phyloP scores from a whole-genome alignment of 2,329 filamentous ascomycete species.

The Ophiognomonia clavigignenti-juglandacearum region DNA sequence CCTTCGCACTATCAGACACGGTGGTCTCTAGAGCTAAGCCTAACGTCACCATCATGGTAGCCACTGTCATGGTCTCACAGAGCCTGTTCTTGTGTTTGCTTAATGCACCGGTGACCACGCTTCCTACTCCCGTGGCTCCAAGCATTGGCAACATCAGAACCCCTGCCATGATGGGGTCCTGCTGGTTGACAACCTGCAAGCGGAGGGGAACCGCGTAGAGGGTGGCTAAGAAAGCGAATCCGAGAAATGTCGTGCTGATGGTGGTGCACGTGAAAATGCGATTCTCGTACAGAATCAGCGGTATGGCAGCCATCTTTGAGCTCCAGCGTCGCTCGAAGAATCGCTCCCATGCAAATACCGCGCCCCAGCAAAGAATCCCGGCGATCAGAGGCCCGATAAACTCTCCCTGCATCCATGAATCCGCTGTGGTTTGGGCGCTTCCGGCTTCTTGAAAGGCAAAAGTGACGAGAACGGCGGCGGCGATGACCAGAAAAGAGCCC shows the following conservation, averaged over 20 bases:
- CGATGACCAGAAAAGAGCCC: slow-evolving; percentile 48
- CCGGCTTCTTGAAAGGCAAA: slow-evolving; percentile 53
- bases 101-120: slow-evolving; percentile 34
- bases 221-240: slow-evolving; percentile 45
- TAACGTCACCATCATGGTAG: slow-evolving; percentile 37
- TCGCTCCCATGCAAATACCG: slow-evolving; percentile 36
- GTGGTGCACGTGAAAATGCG: slow-evolving; percentile 37
- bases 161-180: slow-evolving; percentile 40
- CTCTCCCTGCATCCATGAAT: slow-evolving; percentile 36
- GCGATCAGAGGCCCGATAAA: slow-evolving; percentile 38
- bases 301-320: slow-evolving; percentile 37
- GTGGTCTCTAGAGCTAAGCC: slow-evolving; percentile 44
- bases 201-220: slow-evolving; percentile 46
- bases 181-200: slow-evolving; percentile 45
- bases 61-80: slow-evolving; percentile 37
- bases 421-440: slow-evolving; percentile 12
- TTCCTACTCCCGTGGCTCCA: slow-evolving; percentile 41
- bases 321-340: slow-evolving; percentile 26
- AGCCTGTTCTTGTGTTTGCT: slow-evolving; percentile 37
- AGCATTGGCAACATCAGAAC: slow-evolving; percentile 51
- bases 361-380: slow-evolving; percentile 30
- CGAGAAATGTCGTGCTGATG: slow-evolving; percentile 42
- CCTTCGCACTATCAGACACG: slow-evolving; percentile 24
- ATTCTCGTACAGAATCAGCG: slow-evolving; percentile 42
- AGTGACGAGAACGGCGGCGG: slow-evolving; percentile 49